Conservation (phyloP, 176 grass and related monocot genomes). For the Saccharum officinarum region DNA sequence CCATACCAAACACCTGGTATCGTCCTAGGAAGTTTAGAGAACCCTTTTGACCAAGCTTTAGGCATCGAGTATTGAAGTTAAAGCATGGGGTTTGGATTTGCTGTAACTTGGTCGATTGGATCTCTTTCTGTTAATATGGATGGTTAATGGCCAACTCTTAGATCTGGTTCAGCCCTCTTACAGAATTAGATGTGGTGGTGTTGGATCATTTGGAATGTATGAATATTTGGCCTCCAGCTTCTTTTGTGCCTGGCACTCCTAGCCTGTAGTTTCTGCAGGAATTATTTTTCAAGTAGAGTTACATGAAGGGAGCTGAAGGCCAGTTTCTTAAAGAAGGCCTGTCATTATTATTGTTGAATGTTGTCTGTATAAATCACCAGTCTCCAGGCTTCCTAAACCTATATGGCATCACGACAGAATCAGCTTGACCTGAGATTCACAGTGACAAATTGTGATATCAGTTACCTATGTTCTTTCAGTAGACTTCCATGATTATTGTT, state of each 20-base stretch:
- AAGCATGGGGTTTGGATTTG: background rate
- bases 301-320: conserved; percentile 42
- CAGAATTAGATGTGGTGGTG: conserved; percentile 4
- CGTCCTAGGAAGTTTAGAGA: background rate
- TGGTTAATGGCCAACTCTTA: background rate
- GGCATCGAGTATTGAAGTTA: background rate
- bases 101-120: background rate
- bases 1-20: background rate
- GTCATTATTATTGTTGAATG: background rate
- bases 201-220: conserved; percentile 4
- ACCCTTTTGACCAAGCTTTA: background rate
- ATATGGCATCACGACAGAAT: background rate
- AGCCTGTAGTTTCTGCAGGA: background rate
- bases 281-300: conserved; percentile 37
- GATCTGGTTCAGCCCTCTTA: background rate
- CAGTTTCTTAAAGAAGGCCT: conserved; percentile 48
- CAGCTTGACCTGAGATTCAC: background rate
- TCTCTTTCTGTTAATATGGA: background rate
- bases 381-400: background rate
- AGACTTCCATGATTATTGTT: background rate
- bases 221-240: background rate
- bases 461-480: background rate
- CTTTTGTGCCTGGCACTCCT: background rate
- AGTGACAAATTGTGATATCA: background rate
- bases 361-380: background rate